Evolutionary conservation across 495 filamentous ascomycete species (phyloP), one percentile per base, ranked within the genome.

Genomic region (Talaromyces trachyspermus): DNA sequence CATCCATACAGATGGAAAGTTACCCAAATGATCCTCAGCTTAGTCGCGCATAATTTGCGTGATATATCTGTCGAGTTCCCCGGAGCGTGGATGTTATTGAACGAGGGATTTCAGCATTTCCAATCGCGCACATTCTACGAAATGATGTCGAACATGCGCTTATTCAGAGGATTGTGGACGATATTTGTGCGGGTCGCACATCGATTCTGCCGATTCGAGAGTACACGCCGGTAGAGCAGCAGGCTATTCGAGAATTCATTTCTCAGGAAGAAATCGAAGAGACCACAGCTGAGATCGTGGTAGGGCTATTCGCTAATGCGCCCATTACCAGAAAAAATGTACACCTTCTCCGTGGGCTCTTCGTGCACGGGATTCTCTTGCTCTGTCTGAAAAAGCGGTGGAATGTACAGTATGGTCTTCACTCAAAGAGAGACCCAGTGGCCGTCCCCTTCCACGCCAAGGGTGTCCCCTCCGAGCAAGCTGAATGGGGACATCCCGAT

Each of bases 401-500:
- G 77, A 65, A 75, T n/a, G 84, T 89, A 6, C 72, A 86, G 35
- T 88, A 83, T 51, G 84, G 84, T 0, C 66, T 84, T 0, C 69
- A 79, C 53, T 61, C 53, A 0, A 62, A 64, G 0, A 48, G 57
- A 12, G 77, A 75, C 0, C 65, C 66, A 46, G 68, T 86, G 1
- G 85, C 85, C 5, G 82, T 89, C 0, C 85, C 85, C 0, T 89
- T 74, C 43, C 67, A 74, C 33, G 77, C 80, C 0, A 89, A 88
- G 51, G 84, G 83, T 29, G 72, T 63, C 22, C 83, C 83, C 0
- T 70, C 80, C 0, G 67, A 73, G 1, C 71, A 79, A 11, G 77
- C 84, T 0, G 85, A 89, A 55, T 88, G 81, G 60, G 81, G 82
- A 24, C 84, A 89, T 52, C 83, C 83, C 0, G 84, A 89, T 57